Evolutionary conservation across 1,139 yeast genomes (phyloP).

Genomic region (Yamadazyma kanchanaburiensis): DNA sequence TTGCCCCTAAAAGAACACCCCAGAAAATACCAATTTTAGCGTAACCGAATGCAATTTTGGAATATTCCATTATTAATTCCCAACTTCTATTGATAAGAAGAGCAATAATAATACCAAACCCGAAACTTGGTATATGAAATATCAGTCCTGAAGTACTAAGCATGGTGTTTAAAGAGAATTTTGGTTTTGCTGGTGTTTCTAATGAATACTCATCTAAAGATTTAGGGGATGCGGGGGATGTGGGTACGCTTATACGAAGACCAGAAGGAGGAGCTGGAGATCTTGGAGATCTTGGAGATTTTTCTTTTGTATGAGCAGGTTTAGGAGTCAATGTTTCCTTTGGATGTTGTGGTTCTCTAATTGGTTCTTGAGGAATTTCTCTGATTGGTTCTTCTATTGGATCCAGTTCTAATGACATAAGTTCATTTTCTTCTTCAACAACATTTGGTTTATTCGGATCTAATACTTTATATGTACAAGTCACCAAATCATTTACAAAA

Average conservation of each 20-base stretch:
- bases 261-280: constrained; percentile 7
- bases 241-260: constrained; percentile 5
- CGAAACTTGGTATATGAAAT: constrained; percentile 32
- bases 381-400: not conserved
- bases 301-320: constrained; percentile 6
- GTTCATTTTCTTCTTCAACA: constrained; percentile 2
- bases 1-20: constrained; percentile 22
- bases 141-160: constrained; percentile 5
- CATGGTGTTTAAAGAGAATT: constrained; percentile 1
- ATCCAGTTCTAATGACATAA: not conserved
- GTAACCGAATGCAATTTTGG: constrained; percentile 16
- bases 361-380: too few relatives aligned
- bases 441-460: constrained; percentile 11
- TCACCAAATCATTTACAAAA: constrained; percentile 27
- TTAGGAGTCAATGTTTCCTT: constrained; percentile 3
- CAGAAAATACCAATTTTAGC: constrained; percentile 23
- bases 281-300: constrained; percentile 6
- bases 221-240: constrained; percentile 1
- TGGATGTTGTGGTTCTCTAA: too few relatives aligned
- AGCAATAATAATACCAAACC: constrained; percentile 26
- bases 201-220: too few relatives aligned
- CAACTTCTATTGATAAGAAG: constrained; percentile 17
- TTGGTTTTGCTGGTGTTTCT: not conserved
- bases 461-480: constrained; percentile 23
- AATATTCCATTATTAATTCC: constrained; percentile 20